Evolutionary conservation across 2,329 filamentous ascomycete species (phyloP).

Genomic region (Cercospora zeina): DNA sequence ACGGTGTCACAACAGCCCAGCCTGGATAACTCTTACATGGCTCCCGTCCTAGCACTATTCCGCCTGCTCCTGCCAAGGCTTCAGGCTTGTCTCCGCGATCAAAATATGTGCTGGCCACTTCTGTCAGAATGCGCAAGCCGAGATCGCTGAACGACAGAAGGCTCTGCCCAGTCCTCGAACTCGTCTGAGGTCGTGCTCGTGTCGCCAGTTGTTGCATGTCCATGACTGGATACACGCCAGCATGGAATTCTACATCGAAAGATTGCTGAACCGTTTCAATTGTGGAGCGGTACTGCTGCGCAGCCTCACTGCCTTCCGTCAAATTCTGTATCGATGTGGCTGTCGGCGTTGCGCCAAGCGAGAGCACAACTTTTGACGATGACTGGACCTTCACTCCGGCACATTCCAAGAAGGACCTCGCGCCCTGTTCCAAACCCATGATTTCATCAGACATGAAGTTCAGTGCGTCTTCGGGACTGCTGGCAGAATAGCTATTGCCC

Average conservation of each 20-base stretch:
- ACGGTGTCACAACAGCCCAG: slow-evolving; percentile 68
- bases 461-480: slow-evolving; percentile 60
- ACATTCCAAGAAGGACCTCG: slow-evolving; percentile 39
- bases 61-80: slow-evolving; percentile 68
- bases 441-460: slow-evolving; percentile 62
- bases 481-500: slow-evolving; percentile 66
- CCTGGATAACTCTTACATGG: slow-evolving; percentile 69
- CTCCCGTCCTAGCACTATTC: slow-evolving; percentile 70
- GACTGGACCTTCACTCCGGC: slow-evolving; percentile 23
- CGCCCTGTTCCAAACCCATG: slow-evolving; percentile 52
- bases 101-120: slow-evolving; percentile 69
- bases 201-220: slow-evolving; percentile 80
- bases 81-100: slow-evolving; percentile 59
- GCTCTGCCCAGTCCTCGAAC: slow-evolving; percentile 33
- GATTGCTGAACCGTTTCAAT: slow-evolving; percentile 42
- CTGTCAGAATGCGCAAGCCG: slow-evolving; percentile 67
- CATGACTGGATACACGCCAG: slow-evolving; percentile 72
- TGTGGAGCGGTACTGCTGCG: slow-evolving; percentile 37
- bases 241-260: slow-evolving; percentile 65
- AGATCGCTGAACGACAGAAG: slow-evolving; percentile 56
- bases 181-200: slow-evolving; percentile 55
- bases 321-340: slow-evolving; percentile 66
- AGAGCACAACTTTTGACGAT: slow-evolving; percentile 55
- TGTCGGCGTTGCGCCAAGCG: slow-evolving; percentile 76
- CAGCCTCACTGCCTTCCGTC: slow-evolving; percentile 43